Conservation (phyloP, 2,329 filamentous ascomycete species). For the Neofusicoccum sp. region DNA sequence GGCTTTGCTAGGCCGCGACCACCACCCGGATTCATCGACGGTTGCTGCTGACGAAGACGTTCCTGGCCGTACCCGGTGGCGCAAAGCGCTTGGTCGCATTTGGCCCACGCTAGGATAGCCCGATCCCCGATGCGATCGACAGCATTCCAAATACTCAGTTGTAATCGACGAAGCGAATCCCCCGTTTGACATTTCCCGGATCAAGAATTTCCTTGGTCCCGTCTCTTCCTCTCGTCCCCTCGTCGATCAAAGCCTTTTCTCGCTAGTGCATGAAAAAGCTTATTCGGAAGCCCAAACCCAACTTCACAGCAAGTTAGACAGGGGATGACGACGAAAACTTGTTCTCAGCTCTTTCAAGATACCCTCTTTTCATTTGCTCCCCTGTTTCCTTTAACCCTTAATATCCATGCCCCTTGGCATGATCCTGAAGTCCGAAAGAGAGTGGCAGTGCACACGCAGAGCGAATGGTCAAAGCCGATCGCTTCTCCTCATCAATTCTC, state of each 20-base stretch:
- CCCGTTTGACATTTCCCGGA: background rate
- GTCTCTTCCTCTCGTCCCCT: background rate
- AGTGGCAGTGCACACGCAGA: background rate
- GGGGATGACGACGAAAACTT: background rate
- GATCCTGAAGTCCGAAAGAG: background rate
- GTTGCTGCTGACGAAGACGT: conserved; percentile 28
- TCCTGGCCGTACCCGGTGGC: conserved; percentile 25
- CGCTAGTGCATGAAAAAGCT: background rate
- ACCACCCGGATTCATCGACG: conserved; percentile 21
- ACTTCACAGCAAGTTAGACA: background rate
- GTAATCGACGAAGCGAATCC: background rate
- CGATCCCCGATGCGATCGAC: background rate
- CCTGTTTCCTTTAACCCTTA: background rate
- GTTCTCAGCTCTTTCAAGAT: conserved; percentile 1
- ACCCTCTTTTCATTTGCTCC: background rate
- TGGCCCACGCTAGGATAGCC: conserved; percentile 31
- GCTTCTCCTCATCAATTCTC: background rate
- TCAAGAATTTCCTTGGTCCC: background rate
- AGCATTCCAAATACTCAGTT: background rate
- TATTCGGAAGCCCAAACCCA: background rate
- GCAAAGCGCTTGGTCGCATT: conserved; percentile 30
- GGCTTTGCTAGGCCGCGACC: conserved; percentile 40
- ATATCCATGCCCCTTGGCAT: background rate
- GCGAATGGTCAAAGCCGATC: too few relatives aligned
- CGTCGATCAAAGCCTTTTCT: background rate